Conservation (phyloP, 2,329 filamentous ascomycete species). For the Lachnellula hyalina region DNA sequence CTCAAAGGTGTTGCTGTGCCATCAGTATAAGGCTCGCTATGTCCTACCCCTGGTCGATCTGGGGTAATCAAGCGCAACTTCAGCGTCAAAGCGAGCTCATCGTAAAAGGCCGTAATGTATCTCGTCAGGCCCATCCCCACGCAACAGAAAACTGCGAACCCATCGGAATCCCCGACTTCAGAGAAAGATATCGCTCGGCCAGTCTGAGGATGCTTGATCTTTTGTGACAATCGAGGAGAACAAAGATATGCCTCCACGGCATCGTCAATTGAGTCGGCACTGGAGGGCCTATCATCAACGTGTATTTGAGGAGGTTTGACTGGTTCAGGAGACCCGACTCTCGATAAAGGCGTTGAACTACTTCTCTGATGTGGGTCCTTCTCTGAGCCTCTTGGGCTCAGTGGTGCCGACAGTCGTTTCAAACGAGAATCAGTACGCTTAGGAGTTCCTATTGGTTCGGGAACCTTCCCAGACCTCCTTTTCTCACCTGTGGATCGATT, state of each 20-base stretch:
- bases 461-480: constrained; percentile 44
- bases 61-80: constrained; percentile 88
- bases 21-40: constrained; percentile 79
- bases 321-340: constrained; percentile 25
- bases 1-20: constrained; percentile 79
- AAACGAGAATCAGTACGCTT: constrained; percentile 55
- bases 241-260: constrained; percentile 81
- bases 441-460: constrained; percentile 41
- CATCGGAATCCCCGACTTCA: constrained; percentile 88
- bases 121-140: constrained; percentile 96
- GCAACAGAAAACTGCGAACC: constrained; percentile 90
- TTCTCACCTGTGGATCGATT: constrained; percentile 29
- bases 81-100: constrained; percentile 84
- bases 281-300: constrained; percentile 67
- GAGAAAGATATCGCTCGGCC: constrained; percentile 91
- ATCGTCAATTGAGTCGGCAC: constrained; percentile 81
- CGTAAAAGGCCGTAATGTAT: constrained; percentile 95
- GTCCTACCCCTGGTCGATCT: constrained; percentile 89
- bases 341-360: constrained; percentile 32
- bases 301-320: constrained; percentile 22
- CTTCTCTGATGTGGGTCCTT: constrained; percentile 34
- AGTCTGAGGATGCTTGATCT: constrained; percentile 77
- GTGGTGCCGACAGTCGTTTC: constrained; percentile 50
- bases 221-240: constrained; percentile 80
- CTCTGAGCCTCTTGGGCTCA: constrained; percentile 30